These are phyloP conservation scores for Maudiozyma saulgeensis DNA, from an alignment of 805 yeast genomes.

Conservation along the genomic window DNA sequence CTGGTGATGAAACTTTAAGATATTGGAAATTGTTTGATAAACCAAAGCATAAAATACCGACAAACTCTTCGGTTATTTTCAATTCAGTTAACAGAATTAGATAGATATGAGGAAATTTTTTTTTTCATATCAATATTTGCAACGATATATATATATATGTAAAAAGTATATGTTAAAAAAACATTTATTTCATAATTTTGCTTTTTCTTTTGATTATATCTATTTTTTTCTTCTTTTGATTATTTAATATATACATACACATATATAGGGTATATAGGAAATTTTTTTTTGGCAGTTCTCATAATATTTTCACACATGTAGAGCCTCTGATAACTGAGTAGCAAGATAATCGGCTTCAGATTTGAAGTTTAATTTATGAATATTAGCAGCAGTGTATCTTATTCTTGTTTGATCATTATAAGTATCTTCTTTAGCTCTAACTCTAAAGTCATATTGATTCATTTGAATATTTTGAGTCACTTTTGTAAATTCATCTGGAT, in stretches of 20 bases:
- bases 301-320: background rate
- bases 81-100: slow-evolving; percentile 71
- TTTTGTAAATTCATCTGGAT: slow-evolving; percentile 37
- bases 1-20: slow-evolving; percentile 93
- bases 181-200: background rate
- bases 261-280: no score
- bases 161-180: background rate
- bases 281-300: no score
- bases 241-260: background rate
- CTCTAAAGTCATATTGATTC: slow-evolving; percentile 63
- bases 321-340: slow-evolving; percentile 21
- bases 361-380: slow-evolving; percentile 44
- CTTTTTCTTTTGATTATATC: background rate
- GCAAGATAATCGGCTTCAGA: slow-evolving; percentile 54
- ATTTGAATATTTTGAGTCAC: slow-evolving; percentile 44
- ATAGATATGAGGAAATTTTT: slow-evolving; percentile 17
- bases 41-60: slow-evolving; percentile 46
- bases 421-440: slow-evolving; percentile 74
- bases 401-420: slow-evolving; percentile 72
- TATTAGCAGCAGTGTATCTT: slow-evolving; percentile 56
- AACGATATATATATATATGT: background rate
- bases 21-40: slow-evolving; percentile 94
- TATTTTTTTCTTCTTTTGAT: background rate
- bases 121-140: background rate
- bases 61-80: slow-evolving; percentile 48